A percentile compares a stretch with the other conserved stretches of the same genome.
phyloP scores from a whole-genome alignment of 352 stramenopile genomes.

The Stephanocyclus meneghinianus region DNA sequence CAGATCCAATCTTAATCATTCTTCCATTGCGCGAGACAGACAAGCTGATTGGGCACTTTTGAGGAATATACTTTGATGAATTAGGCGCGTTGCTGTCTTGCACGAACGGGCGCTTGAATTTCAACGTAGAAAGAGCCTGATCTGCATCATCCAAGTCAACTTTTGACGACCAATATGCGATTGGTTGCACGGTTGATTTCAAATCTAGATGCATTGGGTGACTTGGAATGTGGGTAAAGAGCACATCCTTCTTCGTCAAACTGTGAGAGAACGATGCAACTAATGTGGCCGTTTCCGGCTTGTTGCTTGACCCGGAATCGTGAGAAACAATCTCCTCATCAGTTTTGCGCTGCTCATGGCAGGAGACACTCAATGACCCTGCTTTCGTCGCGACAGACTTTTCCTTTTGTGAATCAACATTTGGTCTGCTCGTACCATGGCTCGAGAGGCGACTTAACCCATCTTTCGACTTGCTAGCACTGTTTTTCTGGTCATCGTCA shows the following conservation, averaged over 20 bases:
- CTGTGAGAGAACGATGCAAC: slow-evolving; percentile 45
- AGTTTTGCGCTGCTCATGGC: neutral
- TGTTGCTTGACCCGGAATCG: neutral
- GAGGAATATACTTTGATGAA: slow-evolving; percentile 19
- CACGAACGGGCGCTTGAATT: slow-evolving; percentile 21
- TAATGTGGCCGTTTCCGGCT: slow-evolving; percentile 10
- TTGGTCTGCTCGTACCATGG: neutral
- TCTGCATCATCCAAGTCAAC: neutral
- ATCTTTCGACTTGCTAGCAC: neutral
- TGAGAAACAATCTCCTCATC: neutral
- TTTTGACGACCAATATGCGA: slow-evolving; percentile 22
- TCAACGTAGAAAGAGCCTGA: slow-evolving; percentile 17
- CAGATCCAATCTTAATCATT: slow-evolving; percentile 25
- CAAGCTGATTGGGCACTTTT: slow-evolving; percentile 33
- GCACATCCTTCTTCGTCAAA: slow-evolving; percentile 8
- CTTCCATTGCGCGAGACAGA: slow-evolving; percentile 34
- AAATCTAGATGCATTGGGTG: slow-evolving; percentile 12
- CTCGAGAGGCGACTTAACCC: neutral
- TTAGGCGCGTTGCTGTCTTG: neutral
- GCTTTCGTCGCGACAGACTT: neutral
- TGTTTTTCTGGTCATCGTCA: neutral
- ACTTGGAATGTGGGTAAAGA: slow-evolving; percentile 45
- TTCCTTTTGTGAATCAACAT: neutral
- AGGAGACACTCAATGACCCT: slow-evolving; percentile 4
- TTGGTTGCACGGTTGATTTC: neutral